These are phyloP conservation scores for Penicillium digitatum DNA, from an alignment of 2,329 filamentous ascomycete genomes.

Conservation along the genomic window DNA sequence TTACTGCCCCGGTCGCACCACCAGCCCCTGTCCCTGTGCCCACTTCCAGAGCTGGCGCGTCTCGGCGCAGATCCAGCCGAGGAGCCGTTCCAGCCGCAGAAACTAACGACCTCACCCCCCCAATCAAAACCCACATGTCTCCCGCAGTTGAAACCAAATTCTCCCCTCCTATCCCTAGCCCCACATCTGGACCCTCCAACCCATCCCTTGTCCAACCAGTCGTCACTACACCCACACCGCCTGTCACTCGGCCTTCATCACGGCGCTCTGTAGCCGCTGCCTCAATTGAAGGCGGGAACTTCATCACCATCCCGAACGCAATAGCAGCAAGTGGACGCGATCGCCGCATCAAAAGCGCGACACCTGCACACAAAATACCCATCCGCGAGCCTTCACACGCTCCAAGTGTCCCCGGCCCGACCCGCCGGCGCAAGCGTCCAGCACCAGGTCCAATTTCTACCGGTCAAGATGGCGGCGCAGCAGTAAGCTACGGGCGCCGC, in stretches of 20 bases:
- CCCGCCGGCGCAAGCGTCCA: conserved; percentile 54
- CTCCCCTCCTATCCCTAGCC: conserved; percentile 24
- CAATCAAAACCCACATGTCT: conserved; percentile 14
- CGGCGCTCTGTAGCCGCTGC: conserved; percentile 30
- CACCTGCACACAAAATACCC: conserved; percentile 39
- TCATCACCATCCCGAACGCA: conserved; percentile 9
- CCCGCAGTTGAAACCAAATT: conserved; percentile 19
- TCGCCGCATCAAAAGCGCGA: conserved; percentile 42
- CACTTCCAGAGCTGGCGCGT: conserved; percentile 20
- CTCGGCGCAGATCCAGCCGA: conserved; percentile 36
- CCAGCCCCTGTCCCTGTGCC: background rate
- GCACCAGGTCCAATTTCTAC: conserved; percentile 58
- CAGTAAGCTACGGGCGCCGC: conserved; percentile 58
- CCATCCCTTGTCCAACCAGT: conserved; percentile 17
- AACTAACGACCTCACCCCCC: conserved; percentile 31
- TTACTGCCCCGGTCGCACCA: conserved; percentile 1
- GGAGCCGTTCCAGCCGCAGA: conserved; percentile 39
- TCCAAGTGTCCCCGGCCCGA: conserved; percentile 29
- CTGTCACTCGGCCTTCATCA: conserved; percentile 33
- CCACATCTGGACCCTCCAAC: conserved; percentile 23
- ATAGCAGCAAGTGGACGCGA: conserved; percentile 28
- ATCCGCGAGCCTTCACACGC: conserved; percentile 43
- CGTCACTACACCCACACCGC: conserved; percentile 30
- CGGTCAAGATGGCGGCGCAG: conserved; percentile 57
- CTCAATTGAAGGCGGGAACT: conserved; percentile 26